phyloP scores from a whole-genome alignment of 768 basidiomycete species.

The Pisolithus marmoratus region DNA sequence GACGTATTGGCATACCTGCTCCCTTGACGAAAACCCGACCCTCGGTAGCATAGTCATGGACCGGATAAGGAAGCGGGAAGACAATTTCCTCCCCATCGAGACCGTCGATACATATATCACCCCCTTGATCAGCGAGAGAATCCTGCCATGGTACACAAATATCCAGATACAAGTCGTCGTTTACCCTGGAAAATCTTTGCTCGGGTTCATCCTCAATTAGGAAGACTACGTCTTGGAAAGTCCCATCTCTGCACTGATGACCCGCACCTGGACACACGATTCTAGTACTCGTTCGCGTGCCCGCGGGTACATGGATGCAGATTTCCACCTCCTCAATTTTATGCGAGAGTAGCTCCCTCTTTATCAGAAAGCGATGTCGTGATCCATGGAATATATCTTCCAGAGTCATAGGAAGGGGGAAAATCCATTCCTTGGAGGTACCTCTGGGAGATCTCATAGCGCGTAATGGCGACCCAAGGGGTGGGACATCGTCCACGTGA shows the following conservation, averaged over 20 bases:
- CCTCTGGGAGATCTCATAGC: constrained; percentile 36
- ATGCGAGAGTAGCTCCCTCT: constrained; percentile 46
- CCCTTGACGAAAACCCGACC: constrained; percentile 48
- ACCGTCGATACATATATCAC: constrained; percentile 46
- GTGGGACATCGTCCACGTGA: constrained; percentile 11
- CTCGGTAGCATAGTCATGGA: constrained; percentile 41
- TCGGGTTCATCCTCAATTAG: constrained; percentile 56
- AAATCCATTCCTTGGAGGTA: constrained; percentile 57
- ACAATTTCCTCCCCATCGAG: constrained; percentile 52
- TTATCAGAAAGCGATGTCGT: constrained; percentile 53
- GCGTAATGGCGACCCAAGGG: constrained; percentile 35
- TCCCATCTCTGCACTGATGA: constrained; percentile 54
- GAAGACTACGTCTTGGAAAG: constrained; percentile 63
- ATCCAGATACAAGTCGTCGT: constrained; percentile 51
- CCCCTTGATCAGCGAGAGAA: constrained; percentile 39
- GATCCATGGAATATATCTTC: constrained; percentile 59
- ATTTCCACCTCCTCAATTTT: constrained; percentile 50
- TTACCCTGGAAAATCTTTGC: constrained; percentile 48
- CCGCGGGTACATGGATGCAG: constrained; percentile 54
- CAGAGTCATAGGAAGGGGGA: constrained; percentile 53
- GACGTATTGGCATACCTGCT: constrained; percentile 65
- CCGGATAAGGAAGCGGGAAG: constrained; percentile 48
- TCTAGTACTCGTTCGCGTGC: constrained; percentile 55
- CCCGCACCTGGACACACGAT: constrained; percentile 59
- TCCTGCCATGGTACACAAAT: constrained; percentile 55